Evolutionary conservation across 371 early-diverging fungal species (phyloP).

Genomic region (Rhizopus stolonifer): DNA sequence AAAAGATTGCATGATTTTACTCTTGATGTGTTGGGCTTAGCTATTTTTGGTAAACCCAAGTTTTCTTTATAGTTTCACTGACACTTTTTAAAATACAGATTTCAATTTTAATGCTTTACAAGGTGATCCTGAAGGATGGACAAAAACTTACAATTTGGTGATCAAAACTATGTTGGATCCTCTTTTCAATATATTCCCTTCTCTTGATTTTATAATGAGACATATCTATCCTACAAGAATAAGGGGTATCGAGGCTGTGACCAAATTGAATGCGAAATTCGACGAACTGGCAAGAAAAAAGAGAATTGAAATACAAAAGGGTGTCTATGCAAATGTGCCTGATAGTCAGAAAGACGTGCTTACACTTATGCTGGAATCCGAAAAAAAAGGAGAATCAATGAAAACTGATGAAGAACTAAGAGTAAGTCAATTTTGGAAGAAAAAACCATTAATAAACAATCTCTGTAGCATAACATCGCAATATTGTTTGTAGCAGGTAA

Average conservation of each 20-base stretch:
- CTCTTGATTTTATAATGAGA: neutral
- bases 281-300: neutral
- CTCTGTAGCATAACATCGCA: conserved; percentile 12
- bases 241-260: neutral
- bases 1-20: conserved; percentile 26
- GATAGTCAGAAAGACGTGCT: conserved; percentile 46
- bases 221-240: neutral
- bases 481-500: conserved; percentile 21
- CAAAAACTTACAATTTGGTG: conserved; percentile 22
- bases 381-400: neutral
- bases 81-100: neutral
- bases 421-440: too few relatives aligned
- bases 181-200: conserved; percentile 6
- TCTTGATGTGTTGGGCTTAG: conserved; percentile 34
- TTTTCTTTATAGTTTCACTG: neutral
- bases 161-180: conserved; percentile 16
- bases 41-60: conserved; percentile 37
- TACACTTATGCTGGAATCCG: conserved; percentile 41
- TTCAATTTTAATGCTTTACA: conserved; percentile 21
- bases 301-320: neutral
- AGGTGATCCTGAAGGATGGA: conserved; percentile 31
- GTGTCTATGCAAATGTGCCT: neutral
- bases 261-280: neutral
- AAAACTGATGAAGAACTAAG: conserved; percentile 2
- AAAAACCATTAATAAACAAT: neutral